phyloP scores from a whole-genome alignment of 306 rosid genomes.

The Vachellia collinsii region DNA sequence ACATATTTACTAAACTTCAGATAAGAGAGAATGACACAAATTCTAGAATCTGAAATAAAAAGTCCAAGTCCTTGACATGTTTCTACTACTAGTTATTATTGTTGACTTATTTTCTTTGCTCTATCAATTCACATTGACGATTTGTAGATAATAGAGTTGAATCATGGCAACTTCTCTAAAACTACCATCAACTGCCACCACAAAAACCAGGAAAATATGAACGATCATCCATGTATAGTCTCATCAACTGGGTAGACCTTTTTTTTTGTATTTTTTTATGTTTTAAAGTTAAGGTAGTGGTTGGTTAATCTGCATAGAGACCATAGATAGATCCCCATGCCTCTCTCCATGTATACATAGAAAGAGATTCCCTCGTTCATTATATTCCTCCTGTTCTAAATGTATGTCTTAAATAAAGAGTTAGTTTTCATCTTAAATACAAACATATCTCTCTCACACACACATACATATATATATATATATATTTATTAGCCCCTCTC shows the following conservation, averaged over 20 bases:
- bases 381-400: no score
- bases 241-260: constrained; percentile 26
- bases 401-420: no score
- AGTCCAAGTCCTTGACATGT: background rate
- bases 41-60: background rate
- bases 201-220: background rate
- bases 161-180: background rate
- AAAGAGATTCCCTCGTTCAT: no score
- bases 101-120: no score
- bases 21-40: background rate
- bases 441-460: no score
- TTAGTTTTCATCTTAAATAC: no score
- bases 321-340: no score
- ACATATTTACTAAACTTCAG: background rate
- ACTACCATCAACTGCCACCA: background rate
- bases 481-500: no score
- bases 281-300: background rate
- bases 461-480: no score
- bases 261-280: background rate
- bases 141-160: background rate
- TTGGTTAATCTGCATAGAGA: background rate
- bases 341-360: no score
- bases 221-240: background rate
- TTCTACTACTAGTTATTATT: no score
- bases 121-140: background rate